Percentiles rank a stretch among this genome's conserved stretches.
Conservation (phyloP, 495 filamentous ascomycete species). For the Talaromyces wortmannii region DNA sequence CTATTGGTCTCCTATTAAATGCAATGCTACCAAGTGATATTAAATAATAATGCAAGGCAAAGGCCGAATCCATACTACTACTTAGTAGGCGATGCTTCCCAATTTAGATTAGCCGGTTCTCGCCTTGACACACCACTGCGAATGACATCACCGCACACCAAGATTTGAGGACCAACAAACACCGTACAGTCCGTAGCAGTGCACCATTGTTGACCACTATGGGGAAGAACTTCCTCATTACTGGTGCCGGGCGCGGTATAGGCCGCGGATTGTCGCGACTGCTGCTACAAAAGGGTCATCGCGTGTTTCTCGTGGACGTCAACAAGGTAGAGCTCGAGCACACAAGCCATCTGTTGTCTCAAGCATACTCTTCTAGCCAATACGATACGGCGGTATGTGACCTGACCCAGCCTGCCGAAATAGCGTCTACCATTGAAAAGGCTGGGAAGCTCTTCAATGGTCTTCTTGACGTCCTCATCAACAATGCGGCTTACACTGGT, state of each 20-base stretch:
- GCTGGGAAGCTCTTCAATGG: slow-evolving; percentile 19
- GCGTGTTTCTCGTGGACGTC: slow-evolving; percentile 22
- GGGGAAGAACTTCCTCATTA: slow-evolving; percentile 15
- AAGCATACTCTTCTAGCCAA: not conserved
- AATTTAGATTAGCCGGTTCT: too few species aligned
- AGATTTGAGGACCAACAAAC: not conserved
- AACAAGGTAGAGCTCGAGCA: slow-evolving; percentile 19
- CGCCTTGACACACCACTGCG: too few species aligned
- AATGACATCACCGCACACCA: not conserved
- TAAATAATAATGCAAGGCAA: too few species aligned
- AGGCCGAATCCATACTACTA: too few species aligned
- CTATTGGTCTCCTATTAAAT: too few species aligned
- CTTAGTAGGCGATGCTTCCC: too few species aligned
- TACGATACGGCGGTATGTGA: slow-evolving; percentile 14
- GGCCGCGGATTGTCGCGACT: slow-evolving; percentile 15
- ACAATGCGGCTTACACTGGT: slow-evolving; percentile 12
- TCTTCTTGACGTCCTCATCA: slow-evolving; percentile 21
- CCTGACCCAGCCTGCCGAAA: slow-evolving; percentile 17
- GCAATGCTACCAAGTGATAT: too few species aligned
- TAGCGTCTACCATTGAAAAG: slow-evolving; percentile 9
- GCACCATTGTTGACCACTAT: not conserved
- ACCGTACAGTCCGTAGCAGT: too few species aligned
- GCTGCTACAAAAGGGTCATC: slow-evolving; percentile 17
- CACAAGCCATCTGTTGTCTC: slow-evolving; percentile 5
- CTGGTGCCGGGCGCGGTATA: slow-evolving; percentile 22